Percentiles rank a stretch among this genome's conserved stretches.
These are phyloP conservation scores for Cladophialophora exuberans DNA, from an alignment of 2,329 filamentous ascomycete species.

Conservation along the genomic window DNA sequence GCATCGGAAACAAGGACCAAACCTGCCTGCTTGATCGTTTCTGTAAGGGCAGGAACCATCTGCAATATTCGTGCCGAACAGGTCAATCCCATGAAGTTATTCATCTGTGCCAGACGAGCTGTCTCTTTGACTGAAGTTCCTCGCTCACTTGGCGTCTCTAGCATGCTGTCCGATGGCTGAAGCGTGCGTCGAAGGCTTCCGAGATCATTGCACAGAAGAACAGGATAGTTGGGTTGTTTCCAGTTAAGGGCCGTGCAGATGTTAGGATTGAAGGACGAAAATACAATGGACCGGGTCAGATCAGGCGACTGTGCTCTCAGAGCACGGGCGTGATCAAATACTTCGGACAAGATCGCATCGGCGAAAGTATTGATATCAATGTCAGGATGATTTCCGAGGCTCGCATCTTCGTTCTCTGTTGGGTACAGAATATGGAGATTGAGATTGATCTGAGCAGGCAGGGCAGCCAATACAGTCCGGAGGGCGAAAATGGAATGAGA, in stretches of 20 bases:
- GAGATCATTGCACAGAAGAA: conserved; percentile 92
- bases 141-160: conserved; percentile 8
- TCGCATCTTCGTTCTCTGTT: conserved; percentile 70
- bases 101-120: conserved; percentile 87
- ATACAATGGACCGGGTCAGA: conserved; percentile 82
- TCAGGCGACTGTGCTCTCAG: conserved; percentile 69
- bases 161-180: conserved; percentile 42
- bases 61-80: conserved; percentile 86
- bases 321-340: conserved; percentile 86
- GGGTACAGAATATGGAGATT: conserved; percentile 94
- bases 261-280: conserved; percentile 88
- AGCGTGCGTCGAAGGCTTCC: conserved; percentile 57
- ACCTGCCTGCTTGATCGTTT: conserved; percentile 92
- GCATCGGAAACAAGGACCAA: conserved; percentile 90
- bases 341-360: conserved; percentile 78
- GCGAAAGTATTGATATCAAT: conserved; percentile 84
- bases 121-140: conserved; percentile 89
- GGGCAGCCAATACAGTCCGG: conserved; percentile 71
- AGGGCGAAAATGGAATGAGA: conserved; percentile 79
- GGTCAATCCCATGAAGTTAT: conserved; percentile 97
- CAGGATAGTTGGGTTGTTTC: conserved; percentile 98
- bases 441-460: conserved; percentile 80
- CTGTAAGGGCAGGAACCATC: conserved; percentile 87
- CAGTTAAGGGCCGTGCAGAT: conserved; percentile 95
- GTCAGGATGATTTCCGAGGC: conserved; percentile 70